Base-by-base conservation (phyloP, 179 eudicot species). In the Heliamphora pulchella region DNA sequence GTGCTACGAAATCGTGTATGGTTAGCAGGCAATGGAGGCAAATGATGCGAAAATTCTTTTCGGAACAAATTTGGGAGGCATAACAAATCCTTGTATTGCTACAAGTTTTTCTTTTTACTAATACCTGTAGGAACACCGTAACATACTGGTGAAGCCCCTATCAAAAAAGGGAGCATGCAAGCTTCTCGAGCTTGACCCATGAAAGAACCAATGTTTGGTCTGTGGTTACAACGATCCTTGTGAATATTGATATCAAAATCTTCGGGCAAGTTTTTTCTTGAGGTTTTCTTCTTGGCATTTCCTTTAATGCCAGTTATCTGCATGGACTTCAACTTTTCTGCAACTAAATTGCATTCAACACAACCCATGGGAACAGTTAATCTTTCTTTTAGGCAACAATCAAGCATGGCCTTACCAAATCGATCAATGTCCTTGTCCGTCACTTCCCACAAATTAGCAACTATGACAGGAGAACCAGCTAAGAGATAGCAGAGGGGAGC, bases 381-480 rank as follows among this genome's bases (percentile, higher is more conserved):
- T 86, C 98, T 88, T 82, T 94, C 98, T 80, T 86, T 87, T 66
- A 96, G 69, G 86, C 92, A 92, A 43, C 88, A 88, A 82, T 90
- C 89, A 11, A 96, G 91, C 86, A 94, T 79, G 15, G 91, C 86
- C 86, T 92, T 94, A 3, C 92, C 94, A 81, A 96, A 96, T 67
- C 99, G 93, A 81, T 96, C 98, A 41, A 96, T 94, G 81, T 96
- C 99, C 81, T 85, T 84, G 83, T 96, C 98, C 0, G 99, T 96
- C 64, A 96, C 99, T 61, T 94, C 98, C 99, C 99, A 96, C 57
- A 96, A 86, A 84, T 96, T 96, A 48, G 98, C 98, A 43, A 96
- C 87, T 17, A 92, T 92, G 8, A 92, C 88, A 2, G 99, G 99
- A 79, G 99, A 93, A 6, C 99, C 99, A 1, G 96, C 97, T 70